Evolutionary conservation across 208 protist genomes (phyloP).

Genomic region (Wallacemonas collosoma): DNA sequence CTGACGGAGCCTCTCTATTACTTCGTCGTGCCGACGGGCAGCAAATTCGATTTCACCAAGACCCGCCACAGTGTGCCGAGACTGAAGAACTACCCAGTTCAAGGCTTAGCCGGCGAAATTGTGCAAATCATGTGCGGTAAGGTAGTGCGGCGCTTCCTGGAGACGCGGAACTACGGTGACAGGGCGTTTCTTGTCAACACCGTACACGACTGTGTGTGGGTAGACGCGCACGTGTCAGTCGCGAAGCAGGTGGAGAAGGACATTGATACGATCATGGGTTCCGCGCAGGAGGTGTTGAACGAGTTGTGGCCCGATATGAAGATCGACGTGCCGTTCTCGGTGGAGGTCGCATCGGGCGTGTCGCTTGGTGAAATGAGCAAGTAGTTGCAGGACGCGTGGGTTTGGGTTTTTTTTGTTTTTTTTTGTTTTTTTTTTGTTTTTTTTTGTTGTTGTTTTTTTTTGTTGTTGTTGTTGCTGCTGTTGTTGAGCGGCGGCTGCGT

Average conservation of each 20-base stretch:
- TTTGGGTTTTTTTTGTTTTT: background rate
- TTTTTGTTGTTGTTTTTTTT: slow-evolving; percentile 3
- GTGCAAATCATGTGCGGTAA: slow-evolving; percentile 91
- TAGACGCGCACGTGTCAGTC: slow-evolving; percentile 83
- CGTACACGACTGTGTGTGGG: slow-evolving; percentile 92
- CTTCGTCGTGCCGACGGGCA: slow-evolving; percentile 86
- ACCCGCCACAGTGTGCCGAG: slow-evolving; percentile 76
- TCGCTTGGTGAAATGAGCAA: slow-evolving; percentile 75
- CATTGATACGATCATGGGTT: slow-evolving; percentile 67
- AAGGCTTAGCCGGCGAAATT: slow-evolving; percentile 89
- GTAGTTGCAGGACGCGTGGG: background rate
- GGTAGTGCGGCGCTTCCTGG: slow-evolving; percentile 81
- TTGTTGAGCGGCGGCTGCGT: background rate
- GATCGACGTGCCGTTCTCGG: slow-evolving; percentile 87
- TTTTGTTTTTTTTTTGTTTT: slow-evolving; percentile 11
- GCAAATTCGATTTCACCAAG: slow-evolving; percentile 88
- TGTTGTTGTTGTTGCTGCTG: background rate
- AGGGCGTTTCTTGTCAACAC: slow-evolving; percentile 91
- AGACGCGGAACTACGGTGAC: slow-evolving; percentile 68
- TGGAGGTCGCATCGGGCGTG: slow-evolving; percentile 69
- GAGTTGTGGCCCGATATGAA: slow-evolving; percentile 85
- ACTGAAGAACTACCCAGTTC: slow-evolving; percentile 93
- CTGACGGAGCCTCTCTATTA: slow-evolving; percentile 84
- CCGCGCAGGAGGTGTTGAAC: slow-evolving; percentile 72
- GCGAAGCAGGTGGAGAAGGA: slow-evolving; percentile 77